Percentiles rank a stretch among this genome's conserved stretches.
Evolutionary conservation across 441 rosid genomes (phyloP).

Genomic region (Adansonia gregorii): DNA sequence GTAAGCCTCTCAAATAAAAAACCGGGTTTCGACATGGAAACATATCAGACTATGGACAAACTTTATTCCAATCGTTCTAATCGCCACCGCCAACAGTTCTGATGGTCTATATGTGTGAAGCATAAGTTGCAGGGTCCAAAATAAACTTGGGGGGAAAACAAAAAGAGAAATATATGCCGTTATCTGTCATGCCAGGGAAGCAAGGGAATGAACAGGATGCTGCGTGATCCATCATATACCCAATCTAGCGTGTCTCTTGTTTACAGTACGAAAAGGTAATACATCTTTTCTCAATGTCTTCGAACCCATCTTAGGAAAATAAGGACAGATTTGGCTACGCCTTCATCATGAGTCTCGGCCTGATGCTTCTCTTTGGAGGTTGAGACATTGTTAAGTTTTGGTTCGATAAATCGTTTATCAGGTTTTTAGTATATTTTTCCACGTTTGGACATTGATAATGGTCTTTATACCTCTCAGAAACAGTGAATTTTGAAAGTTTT

Average conservation of each 20-base stretch:
- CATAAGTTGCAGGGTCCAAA: no score
- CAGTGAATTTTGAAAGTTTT: neutral
- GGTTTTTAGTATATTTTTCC: neutral
- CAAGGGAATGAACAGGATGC: neutral
- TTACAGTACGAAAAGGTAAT: neutral
- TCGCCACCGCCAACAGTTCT: no score
- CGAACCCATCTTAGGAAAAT: neutral
- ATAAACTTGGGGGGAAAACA: no score
- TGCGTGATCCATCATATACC: neutral
- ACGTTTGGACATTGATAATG: neutral
- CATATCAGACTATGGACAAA: no score
- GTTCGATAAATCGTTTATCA: neutral
- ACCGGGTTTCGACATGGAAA: neutral
- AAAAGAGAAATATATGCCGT: neutral
- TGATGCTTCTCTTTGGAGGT: neutral
- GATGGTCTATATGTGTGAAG: no score
- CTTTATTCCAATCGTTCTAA: no score
- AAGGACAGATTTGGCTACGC: neutral
- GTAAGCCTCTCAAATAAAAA: neutral
- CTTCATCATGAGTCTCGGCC: neutral
- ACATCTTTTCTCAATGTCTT: neutral
- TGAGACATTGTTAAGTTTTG: neutral
- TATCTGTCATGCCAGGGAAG: neutral
- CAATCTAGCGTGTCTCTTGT: neutral
- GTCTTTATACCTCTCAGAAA: neutral